Evolutionary conservation across 768 basidiomycete species (phyloP).

Genomic region (Agaricus subrufescens): DNA sequence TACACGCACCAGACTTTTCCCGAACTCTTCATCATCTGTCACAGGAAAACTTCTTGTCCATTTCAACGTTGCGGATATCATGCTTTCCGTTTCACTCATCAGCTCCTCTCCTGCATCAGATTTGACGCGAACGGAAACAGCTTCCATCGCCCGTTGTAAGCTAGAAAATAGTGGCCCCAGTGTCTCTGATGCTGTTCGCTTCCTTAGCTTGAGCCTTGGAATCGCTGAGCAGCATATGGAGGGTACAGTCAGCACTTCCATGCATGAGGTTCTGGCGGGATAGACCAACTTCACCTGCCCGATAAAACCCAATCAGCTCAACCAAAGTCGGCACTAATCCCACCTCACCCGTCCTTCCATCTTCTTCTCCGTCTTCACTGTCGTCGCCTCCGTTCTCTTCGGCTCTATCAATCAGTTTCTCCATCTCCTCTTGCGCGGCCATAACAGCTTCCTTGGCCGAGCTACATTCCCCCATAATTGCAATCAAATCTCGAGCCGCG

Average conservation of each 20-base stretch:
- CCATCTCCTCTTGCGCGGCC: conserved; percentile 39
- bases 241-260: neutral
- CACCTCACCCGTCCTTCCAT: neutral
- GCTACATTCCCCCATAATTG: conserved; percentile 34
- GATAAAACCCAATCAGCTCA: conserved; percentile 34
- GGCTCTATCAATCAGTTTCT: conserved; percentile 25
- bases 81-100: conserved; percentile 22
- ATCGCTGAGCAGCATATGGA: conserved; percentile 29
- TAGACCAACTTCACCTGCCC: conserved; percentile 26
- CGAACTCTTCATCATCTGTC: conserved; percentile 18
- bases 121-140: conserved; percentile 19
- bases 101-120: conserved; percentile 28
- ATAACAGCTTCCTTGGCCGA: conserved; percentile 45
- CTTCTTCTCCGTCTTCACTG: conserved; percentile 16
- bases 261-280: neutral
- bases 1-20: conserved; percentile 24
- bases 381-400: conserved; percentile 21
- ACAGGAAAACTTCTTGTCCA: conserved; percentile 26
- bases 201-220: conserved; percentile 38
- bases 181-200: conserved; percentile 37
- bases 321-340: conserved; percentile 27
- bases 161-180: conserved; percentile 36
- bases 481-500: conserved; percentile 33
- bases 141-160: conserved; percentile 25
- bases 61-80: conserved; percentile 19